Evolutionary conservation across 2,329 filamentous ascomycete species (phyloP).

Genomic region (Pseudogymnoascus sp.): DNA sequence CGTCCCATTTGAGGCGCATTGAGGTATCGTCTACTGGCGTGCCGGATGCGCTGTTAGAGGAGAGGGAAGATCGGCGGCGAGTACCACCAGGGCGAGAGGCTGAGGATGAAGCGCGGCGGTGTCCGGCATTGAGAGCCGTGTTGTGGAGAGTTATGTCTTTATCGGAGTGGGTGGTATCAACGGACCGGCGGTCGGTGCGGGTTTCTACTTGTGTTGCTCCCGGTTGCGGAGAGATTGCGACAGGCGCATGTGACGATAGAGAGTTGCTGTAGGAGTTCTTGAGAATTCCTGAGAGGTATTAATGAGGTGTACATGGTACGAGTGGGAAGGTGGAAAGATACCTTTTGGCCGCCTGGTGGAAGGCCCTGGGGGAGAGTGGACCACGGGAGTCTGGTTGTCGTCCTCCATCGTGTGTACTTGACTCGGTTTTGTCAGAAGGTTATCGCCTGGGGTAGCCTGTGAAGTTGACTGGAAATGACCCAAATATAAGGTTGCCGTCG

Average conservation of each 20-base stretch:
- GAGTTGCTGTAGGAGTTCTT: conserved; percentile 75
- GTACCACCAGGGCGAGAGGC: conserved; percentile 48
- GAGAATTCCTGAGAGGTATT: conserved; percentile 62
- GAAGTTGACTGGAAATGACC: background rate
- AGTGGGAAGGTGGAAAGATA: conserved; percentile 15
- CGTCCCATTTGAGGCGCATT: conserved; percentile 92
- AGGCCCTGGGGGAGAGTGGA: conserved; percentile 26
- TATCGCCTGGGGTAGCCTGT: background rate
- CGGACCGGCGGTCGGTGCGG: conserved; percentile 28
- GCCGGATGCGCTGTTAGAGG: conserved; percentile 32
- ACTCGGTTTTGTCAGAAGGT: background rate
- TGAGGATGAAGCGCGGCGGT: conserved; percentile 75
- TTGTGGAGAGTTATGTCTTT: conserved; percentile 92
- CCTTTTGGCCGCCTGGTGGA: conserved; percentile 30
- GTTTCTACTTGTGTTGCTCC: conserved; percentile 25
- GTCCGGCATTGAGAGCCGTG: conserved; percentile 88
- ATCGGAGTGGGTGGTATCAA: conserved; percentile 43
- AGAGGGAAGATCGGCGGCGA: conserved; percentile 58
- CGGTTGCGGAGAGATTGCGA: conserved; percentile 36
- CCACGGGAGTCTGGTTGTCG: conserved; percentile 19
- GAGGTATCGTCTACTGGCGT: conserved; percentile 48
- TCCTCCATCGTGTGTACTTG: conserved; percentile 14
- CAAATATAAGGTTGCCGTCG: background rate
- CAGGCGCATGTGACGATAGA: conserved; percentile 34
- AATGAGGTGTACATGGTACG: conserved; percentile 9